Evolutionary conservation across 257 asterid species (phyloP), one percentile per base, ranked within the genome.

Genomic region (Plectranthus barbatus): DNA sequence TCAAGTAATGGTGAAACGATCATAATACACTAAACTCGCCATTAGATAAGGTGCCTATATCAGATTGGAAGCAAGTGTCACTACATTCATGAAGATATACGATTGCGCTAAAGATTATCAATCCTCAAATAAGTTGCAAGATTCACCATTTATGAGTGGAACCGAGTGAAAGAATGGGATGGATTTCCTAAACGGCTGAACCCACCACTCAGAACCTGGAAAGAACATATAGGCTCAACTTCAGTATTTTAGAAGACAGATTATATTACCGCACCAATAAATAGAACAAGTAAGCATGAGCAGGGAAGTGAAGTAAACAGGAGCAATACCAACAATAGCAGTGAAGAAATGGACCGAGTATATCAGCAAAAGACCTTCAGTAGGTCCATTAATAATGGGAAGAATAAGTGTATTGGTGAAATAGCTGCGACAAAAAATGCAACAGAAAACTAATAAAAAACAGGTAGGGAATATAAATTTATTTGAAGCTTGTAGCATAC

Each of bases 171-270:
- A 78, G 45, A 84, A 67, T 18, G 99, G 88, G 73, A 93, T 48
- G 49, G 94, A 81, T 61, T 82, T 83, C 42, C 96, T 95, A 56
- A 90, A 78, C 39, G 56, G 73, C 71, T 85, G 97, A 48, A 66
- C 91, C 99, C 99, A 93, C 99, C 99, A 93, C 74, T 80, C 88
- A 59, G 96, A 77, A 72, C 96, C 99, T 92, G 76, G 80, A 77
- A 77, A 56, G 48, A 62, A 69, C 70, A 63, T 26, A 48, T 42
- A 60, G 53, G 69, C 20, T 62, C 70, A 68, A 59, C 46, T 10
- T 40, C 31, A 10, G 37, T 23, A 34, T 66, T 46, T 64, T 44
- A 46, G 11, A 26, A 5, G 44, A 68, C 62, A 51, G 18, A 46
- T 34, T 50, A 15, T 33, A 53, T 44, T 34, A 6, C 20, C 36